phyloP scores from a whole-genome alignment of 148 eudicot genomes.

The Dysphania ambrosioides region DNA sequence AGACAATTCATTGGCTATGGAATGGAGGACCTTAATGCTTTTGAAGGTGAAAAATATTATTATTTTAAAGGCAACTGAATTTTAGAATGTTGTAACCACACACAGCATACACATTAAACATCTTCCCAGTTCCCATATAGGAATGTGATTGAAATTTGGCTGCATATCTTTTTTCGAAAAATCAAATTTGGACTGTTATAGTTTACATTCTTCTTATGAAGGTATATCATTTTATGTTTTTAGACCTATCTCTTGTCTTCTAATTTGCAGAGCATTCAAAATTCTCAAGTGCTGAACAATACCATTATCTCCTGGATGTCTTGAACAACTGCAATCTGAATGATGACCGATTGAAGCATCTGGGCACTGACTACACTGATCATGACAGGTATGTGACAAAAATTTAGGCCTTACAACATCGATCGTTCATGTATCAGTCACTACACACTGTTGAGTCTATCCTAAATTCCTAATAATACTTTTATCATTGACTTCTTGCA shows the following conservation, averaged over 20 bases:
- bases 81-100: no score
- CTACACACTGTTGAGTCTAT: no score
- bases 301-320: slow-evolving; percentile 33
- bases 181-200: no score
- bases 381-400: slow-evolving; percentile 48
- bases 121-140: not conserved
- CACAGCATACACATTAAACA: not conserved
- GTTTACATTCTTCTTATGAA: no score
- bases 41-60: slow-evolving; percentile 33
- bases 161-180: no score
- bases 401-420: not conserved
- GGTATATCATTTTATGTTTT: not conserved
- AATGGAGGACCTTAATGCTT: slow-evolving; percentile 35
- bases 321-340: slow-evolving; percentile 21
- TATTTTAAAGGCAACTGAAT: not conserved
- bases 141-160: no score
- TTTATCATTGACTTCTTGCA: not conserved
- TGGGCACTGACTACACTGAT: slow-evolving; percentile 27
- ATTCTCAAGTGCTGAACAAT: slow-evolving; percentile 26
- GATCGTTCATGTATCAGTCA: not conserved
- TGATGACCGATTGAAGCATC: slow-evolving; percentile 27
- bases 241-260: not conserved
- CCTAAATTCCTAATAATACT: not conserved
- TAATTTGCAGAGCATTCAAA: slow-evolving; percentile 35
- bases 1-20: slow-evolving; percentile 36